Evolutionary conservation across 23 red algal genomes (phyloP).

Genomic region (Gracilaria vermiculophylla): DNA sequence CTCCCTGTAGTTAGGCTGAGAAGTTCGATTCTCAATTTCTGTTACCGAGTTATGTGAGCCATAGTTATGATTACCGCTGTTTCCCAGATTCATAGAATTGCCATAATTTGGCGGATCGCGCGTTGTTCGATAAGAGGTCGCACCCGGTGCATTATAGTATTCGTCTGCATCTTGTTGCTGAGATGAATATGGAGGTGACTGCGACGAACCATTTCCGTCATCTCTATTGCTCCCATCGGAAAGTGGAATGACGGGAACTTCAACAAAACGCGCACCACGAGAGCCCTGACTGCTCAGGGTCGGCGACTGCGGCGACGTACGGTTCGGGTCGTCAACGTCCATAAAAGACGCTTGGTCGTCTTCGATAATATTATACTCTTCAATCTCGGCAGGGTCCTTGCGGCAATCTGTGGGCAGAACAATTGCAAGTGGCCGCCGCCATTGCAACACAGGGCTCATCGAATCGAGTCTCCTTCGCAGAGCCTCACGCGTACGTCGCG

Average conservation of each 20-base stretch:
- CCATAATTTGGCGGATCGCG: neutral
- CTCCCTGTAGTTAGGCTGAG: conserved; percentile 5
- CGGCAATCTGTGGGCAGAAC: conserved; percentile 58
- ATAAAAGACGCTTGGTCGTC: conserved; percentile 7
- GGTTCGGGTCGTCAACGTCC: conserved; percentile 6
- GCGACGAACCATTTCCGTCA: neutral
- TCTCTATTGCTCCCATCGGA: conserved; percentile 14
- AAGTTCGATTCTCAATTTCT: conserved; percentile 13
- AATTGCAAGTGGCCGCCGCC: conserved; percentile 33
- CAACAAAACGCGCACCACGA: neutral
- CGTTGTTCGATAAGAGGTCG: neutral
- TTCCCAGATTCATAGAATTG: neutral
- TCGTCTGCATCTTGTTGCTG: neutral
- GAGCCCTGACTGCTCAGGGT: neutral
- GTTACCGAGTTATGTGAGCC: neutral
- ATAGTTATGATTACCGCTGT: neutral
- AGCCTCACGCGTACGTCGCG: conserved; percentile 31
- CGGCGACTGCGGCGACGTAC: conserved; percentile 18
- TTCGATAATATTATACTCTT: conserved; percentile 36
- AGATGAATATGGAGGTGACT: neutral
- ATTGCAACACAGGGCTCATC: conserved; percentile 19
- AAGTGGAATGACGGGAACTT: conserved; percentile 34
- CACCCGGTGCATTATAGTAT: neutral
- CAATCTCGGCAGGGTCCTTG: conserved; percentile 41
- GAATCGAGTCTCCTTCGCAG: conserved; percentile 24